Base-by-base conservation (phyloP, 1,284 basidiomycete genomes). In the Athelia psychrophila region DNA sequence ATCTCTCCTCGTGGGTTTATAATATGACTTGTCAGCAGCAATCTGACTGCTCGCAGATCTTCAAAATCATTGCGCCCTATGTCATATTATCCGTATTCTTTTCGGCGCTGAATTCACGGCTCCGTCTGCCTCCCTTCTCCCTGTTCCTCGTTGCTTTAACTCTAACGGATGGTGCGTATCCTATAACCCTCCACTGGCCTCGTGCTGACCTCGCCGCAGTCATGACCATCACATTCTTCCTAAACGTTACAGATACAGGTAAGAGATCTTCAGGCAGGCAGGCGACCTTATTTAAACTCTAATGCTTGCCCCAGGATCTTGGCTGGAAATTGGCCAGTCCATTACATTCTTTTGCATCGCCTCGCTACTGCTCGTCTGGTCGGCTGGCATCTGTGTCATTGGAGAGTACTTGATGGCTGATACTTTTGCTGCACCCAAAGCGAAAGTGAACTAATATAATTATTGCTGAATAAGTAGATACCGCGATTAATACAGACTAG, bases 331-430 rank as follows among this genome's bases (percentile, higher is more conserved):
- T 52, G 93, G 93, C 3, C 89, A 92, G 66, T 88, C 87, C 0
- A 94, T 95, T 62, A 91, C 82, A 51, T 93, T 93, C 69, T 95
- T 94, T 68, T 89, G 88, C 60, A 91, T 94, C 59, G 83, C 89
- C 1, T 93, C 91, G 2, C 68, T 93, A 44, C 70, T 95, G 48
- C 75, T 91, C 48, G 76, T 91, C 23, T 93, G 88, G 80, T 88
- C 91, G 1, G 86, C 84, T 32, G 87, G 84, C 0, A 81, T 91
- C 20, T 88, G 85, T 58, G 83, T 79, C 0, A 70, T 78, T 8
- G 88, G 89, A 45, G 87, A 87, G 60, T 74, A 79, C 60, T 65
- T 91, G 35, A 85, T 91, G 80, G 64, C 56, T 15, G 61, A 62
- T 19, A 54, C 61, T 5, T 57, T 71, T 58, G 56, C 59, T 51